Evolutionary conservation across 2,329 filamentous ascomycete species (phyloP), one percentile per base, ranked within the genome.

Genomic region (Phialophora chinensis): DNA sequence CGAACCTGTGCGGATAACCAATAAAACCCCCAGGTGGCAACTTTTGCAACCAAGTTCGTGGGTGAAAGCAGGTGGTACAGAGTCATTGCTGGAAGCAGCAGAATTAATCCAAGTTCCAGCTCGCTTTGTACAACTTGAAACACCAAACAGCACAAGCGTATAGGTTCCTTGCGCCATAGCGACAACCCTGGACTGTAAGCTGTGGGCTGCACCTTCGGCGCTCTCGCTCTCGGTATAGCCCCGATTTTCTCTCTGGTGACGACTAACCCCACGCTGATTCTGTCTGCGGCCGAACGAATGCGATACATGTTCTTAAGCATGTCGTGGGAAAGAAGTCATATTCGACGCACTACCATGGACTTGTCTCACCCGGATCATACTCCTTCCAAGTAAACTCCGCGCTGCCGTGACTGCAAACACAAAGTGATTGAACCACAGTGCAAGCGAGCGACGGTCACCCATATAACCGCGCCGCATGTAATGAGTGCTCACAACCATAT

Each of bases 401-500:
- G 38, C 38, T 44, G 38, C 38, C 17, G 7, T 44, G 17, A n/a
- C 17, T 44, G 38, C 14, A 44, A 44, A 17, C 14, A n/a, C 38
- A 44, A n/a, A 17, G 17, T n/a, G 17, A 44, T 44, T 17, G 17
- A n/a, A 7, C 4, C 5, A n/a, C 14, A 1, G 17, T n/a, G 17
- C n/a, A 44, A 17, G 14, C 3, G 12, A 17, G 14, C 3, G 12
- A 8, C 4, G 38, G 38, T 44, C 5, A 3, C 38, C 38, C 14
- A 7, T 44, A 35, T 20, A n/a, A 8, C 14, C 3, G 38, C 17
- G 14, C 14, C 17, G 38, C 49, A 52, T 7, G 49, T 52, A 12
- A 10, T 14, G 10, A 14, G 14, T 17, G 10, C 12, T 52, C 49
- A 52, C 49, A 52, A 17, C 94, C 94, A 98, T 57, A 98, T 80